phyloP scores from a whole-genome alignment of 1,284 basidiomycete genomes.

The Malassezia dermatis region DNA sequence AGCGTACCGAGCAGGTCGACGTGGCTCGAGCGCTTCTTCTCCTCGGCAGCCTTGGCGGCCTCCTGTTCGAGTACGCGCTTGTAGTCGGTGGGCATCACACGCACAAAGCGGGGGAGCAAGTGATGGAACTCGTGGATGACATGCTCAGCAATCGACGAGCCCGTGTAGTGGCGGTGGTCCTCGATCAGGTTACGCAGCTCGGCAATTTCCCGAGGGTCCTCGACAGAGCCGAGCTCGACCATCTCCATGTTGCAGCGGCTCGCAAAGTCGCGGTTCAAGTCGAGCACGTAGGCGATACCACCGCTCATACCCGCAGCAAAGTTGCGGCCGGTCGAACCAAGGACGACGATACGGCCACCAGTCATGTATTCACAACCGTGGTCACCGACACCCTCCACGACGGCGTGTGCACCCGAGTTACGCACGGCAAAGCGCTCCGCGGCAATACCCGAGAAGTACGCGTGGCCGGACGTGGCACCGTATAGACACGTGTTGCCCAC shows the following conservation, averaged over 20 bases:
- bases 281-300: conserved; percentile 42
- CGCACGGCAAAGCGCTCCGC: conserved; percentile 44
- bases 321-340: conserved; percentile 36
- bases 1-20: conserved; percentile 43
- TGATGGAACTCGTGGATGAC: conserved; percentile 43
- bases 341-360: conserved; percentile 34
- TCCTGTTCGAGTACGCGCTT: conserved; percentile 45
- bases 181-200: conserved; percentile 45
- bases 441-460: conserved; percentile 40
- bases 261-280: conserved; percentile 41
- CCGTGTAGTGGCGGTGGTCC: conserved; percentile 46
- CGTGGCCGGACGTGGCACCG: conserved; percentile 33
- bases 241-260: conserved; percentile 42
- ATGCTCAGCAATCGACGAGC: conserved; percentile 38
- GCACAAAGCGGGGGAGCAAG: conserved; percentile 40
- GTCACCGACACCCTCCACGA: conserved; percentile 42
- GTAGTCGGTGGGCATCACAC: conserved; percentile 44
- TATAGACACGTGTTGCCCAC: conserved; percentile 35
- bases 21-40: conserved; percentile 46
- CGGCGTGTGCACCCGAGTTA: conserved; percentile 44
- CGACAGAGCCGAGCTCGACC: conserved; percentile 40
- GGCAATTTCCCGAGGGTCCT: conserved; percentile 40
- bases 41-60: conserved; percentile 41
- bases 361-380: conserved; percentile 39
- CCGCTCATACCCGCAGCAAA: conserved; percentile 39